Evolutionary conservation across 108 stramenopile genomes (phyloP).

Genomic region (Fragilariopsis cylindrus): DNA sequence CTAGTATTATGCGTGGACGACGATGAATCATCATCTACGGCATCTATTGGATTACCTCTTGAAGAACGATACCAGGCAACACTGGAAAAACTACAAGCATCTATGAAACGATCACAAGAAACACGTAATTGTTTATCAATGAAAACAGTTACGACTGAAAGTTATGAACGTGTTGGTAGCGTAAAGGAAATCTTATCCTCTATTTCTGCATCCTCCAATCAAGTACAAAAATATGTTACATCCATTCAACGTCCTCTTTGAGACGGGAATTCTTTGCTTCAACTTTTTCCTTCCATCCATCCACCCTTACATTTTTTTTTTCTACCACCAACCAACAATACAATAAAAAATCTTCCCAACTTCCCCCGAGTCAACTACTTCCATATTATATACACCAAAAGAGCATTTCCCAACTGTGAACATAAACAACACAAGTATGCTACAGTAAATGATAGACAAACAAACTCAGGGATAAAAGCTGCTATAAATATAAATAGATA

Average conservation of each 20-base stretch:
- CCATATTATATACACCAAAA: too few relatives aligned
- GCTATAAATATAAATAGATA: too few relatives aligned
- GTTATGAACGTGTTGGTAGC: conserved; percentile 35
- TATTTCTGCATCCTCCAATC: conserved; percentile 44
- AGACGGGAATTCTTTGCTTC: not conserved
- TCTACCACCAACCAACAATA: too few relatives aligned
- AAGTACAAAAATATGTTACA: conserved; percentile 43
- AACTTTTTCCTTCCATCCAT: not conserved
- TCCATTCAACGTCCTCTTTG: conserved; percentile 21
- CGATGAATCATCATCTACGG: conserved; percentile 7
- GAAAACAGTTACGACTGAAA: conserved; percentile 46
- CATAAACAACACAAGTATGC: too few relatives aligned
- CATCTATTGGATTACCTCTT: conserved; percentile 22
- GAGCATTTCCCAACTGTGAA: too few relatives aligned
- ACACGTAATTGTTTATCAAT: conserved; percentile 47
- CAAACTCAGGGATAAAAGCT: too few relatives aligned
- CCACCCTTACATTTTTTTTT: too few relatives aligned
- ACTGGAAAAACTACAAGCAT: conserved; percentile 40
- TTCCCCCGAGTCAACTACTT: too few relatives aligned
- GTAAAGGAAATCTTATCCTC: conserved; percentile 42
- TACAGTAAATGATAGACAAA: too few relatives aligned
- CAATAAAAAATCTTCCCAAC: too few relatives aligned
- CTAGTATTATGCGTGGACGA: not conserved
- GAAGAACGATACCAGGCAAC: conserved; percentile 46
- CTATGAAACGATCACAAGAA: conserved; percentile 51